Base-by-base conservation (phyloP, 1,284 basidiomycete species). In the Austroboletus novae-zelandiae region DNA sequence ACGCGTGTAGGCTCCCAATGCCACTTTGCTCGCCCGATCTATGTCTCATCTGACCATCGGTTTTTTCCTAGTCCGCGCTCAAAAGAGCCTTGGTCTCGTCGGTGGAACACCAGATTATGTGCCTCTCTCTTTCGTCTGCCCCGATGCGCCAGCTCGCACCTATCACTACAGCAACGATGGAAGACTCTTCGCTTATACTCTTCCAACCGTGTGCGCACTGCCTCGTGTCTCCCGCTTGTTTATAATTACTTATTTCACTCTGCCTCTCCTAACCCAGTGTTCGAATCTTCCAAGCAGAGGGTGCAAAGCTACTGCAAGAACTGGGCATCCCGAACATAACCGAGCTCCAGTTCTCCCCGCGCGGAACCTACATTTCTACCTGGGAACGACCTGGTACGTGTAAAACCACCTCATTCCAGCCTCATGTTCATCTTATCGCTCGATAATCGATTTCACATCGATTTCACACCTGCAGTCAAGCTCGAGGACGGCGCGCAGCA, bases 91-190 rank as follows among this genome's bases (percentile, higher is more conserved):
- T 53, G 92, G 91, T 57, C 81, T 98, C 63, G 84, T 93, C 64
- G 81, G 85, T 55, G 91, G 89, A 39, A 78, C 84, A 15, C 93
- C 95, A 46, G 78, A 82, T 58, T 98, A 94, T 70, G 69, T 76
- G 25, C 71, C 84, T 20, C 73, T 90, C 37, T 71, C 80, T 51
- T 90, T 96, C 61, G 73, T 77, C 51, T 74, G 73, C 45, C 87
- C 87, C 53, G 83, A 90, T 55, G 78, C 77, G 35, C 74, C 82
- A 54, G 86, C 88, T 41, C 81, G 90, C 60, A 86, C 83, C 50
- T 90, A 86, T 69, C 79, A 81, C 61, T 98, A 98, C 73, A 95
- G 91, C 63, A 77, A 80, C 47, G 89, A 98, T 66, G 96, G 96
- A 60, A 80, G 89, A 65, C 79, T 91, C 58, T 90, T 89, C 62